These are phyloP conservation scores for Pelargonium citronellum DNA, from an alignment of 441 rosid species.

Conservation along the genomic window DNA sequence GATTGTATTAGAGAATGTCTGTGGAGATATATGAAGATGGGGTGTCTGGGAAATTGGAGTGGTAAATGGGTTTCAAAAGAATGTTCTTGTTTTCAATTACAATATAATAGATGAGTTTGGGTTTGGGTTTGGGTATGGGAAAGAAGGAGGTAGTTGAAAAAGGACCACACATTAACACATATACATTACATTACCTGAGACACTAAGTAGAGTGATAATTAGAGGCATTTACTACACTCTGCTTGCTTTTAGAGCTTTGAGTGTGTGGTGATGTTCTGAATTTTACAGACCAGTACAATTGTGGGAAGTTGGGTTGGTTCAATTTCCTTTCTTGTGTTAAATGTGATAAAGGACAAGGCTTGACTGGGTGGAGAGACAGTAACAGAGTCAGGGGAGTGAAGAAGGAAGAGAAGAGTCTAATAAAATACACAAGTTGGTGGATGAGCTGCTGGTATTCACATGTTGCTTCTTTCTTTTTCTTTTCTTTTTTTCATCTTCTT, in stretches of 20 bases:
- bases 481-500: too few species aligned
- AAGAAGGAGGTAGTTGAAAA: slow-evolving; percentile 26
- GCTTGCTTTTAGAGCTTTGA: background rate
- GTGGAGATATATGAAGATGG: background rate
- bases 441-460: too few species aligned
- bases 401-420: too few species aligned
- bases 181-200: slow-evolving; percentile 2
- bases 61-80: background rate
- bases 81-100: background rate
- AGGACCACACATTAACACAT: slow-evolving; percentile 14
- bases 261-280: background rate
- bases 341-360: too few species aligned
- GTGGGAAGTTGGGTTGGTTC: too few species aligned
- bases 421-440: too few species aligned
- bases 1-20: too few species aligned
- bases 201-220: background rate
- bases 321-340: too few species aligned
- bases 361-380: too few species aligned
- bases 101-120: slow-evolving; percentile 9
- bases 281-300: too few species aligned
- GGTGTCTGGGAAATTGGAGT: background rate
- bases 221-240: background rate
- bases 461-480: too few species aligned
- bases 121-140: background rate
- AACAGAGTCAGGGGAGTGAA: too few species aligned